Evolutionary conservation across 345 rosid genomes (phyloP), one percentile per base, ranked within the genome.

Genomic region (Aegle marmelos): DNA sequence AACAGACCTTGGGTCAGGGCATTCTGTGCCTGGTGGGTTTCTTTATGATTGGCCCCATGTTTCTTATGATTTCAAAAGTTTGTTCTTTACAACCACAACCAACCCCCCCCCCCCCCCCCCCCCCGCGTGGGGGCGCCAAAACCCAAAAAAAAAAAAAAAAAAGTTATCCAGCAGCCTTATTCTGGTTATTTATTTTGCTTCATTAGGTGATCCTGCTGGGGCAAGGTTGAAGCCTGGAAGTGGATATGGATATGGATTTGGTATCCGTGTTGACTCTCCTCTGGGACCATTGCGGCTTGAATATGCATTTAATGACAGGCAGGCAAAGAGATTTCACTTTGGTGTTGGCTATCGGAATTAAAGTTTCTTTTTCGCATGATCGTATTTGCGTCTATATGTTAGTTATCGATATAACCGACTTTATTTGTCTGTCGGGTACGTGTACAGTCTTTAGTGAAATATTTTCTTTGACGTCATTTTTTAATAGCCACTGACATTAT

Each of bases 191-290:
- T n/a, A 17, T 13, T 9, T 36, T 53, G 57, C 57, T 53, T 25
- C 76, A 27, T 78, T 56, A 96, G 97, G 98, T 80, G 95, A 96
- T 89, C 99, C 99, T 59, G 98, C 95, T 0, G 98, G 98, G 73
- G 98, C 99, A 79, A 90, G 98, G 85, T 82, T 89, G 73, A 92
- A 94, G 83, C 98, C 94, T 0, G 99, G 99, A 75, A 96, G 93
- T 78, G 99, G 99, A 71, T 92, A 91, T 37, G 98, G 99, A 54
- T 92, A 89, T 30, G 98, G 98, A 66, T 84, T 91, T 41, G 99
- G 99, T 61, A 85, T 96, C 79, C 89, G 97, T 9, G 97, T 94
- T 75, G 94, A 94, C 75, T 96, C 99, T 0, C 95, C 99, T 1
- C 82, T 96, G 79, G 98, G 98, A 39, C 99, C 97, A 14, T 68